phyloP scores from a whole-genome alignment of 768 basidiomycete genomes.

The Ramaria sp. region DNA sequence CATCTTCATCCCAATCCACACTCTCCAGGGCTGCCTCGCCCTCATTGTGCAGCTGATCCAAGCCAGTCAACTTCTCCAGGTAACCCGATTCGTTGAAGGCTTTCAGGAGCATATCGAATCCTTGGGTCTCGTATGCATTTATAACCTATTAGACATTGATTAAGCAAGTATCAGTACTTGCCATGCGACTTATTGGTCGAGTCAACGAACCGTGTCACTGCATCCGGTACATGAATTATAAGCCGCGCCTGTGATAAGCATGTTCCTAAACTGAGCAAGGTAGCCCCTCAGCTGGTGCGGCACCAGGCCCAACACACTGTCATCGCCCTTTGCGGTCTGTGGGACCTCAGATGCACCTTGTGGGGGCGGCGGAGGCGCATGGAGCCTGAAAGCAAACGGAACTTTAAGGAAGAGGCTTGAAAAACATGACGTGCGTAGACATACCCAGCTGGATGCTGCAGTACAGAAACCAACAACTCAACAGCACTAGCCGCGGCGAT shows the following conservation, averaged over 20 bases:
- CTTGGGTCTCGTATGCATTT: slow-evolving; percentile 68
- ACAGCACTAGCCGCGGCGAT: slow-evolving; percentile 90
- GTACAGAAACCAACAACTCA: slow-evolving; percentile 76
- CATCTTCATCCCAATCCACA: slow-evolving; percentile 71
- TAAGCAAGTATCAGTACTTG: neutral
- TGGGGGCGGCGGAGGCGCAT: slow-evolving; percentile 64
- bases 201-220: slow-evolving; percentile 54
- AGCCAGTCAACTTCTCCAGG: slow-evolving; percentile 64
- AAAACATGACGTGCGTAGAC: slow-evolving; percentile 8
- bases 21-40: slow-evolving; percentile 60
- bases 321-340: slow-evolving; percentile 18
- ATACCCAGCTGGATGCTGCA: slow-evolving; percentile 87
- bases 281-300: slow-evolving; percentile 93
- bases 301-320: slow-evolving; percentile 70
- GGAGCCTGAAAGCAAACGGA: slow-evolving; percentile 24
- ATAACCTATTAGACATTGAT: slow-evolving; percentile 45
- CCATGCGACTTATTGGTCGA: neutral
- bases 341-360: slow-evolving; percentile 19
- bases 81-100: slow-evolving; percentile 79
- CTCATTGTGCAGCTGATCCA: slow-evolving; percentile 68
- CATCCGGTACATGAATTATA: slow-evolving; percentile 89
- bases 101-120: slow-evolving; percentile 66
- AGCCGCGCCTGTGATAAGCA: slow-evolving; percentile 78
- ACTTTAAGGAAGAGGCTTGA: neutral
- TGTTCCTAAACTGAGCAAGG: slow-evolving; percentile 75